A percentile compares a stretch with the other conserved stretches of the same genome.
Evolutionary conservation across 192 early-diverging fungal genomes (phyloP).

Genomic region (Rhizoclosmatium globosum): DNA sequence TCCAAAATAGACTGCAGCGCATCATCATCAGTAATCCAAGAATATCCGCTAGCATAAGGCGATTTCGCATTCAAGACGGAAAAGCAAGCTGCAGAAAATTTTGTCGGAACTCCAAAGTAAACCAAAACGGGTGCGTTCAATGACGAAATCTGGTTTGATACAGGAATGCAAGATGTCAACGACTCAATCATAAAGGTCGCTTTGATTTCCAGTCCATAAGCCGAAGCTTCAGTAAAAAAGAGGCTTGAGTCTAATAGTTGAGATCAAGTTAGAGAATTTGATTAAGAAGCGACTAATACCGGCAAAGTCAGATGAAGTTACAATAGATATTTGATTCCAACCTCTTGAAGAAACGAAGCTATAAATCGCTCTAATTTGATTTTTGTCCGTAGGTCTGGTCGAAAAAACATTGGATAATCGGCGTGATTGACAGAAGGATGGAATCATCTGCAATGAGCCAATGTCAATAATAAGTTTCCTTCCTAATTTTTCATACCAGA

Average conservation of each 20-base stretch:
- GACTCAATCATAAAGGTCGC: background rate
- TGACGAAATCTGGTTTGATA: background rate
- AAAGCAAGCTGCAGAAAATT: background rate
- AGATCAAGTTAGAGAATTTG: background rate
- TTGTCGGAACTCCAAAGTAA: constrained; percentile 2
- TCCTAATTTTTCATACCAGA: background rate
- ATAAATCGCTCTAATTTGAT: constrained; percentile 9
- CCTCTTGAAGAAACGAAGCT: background rate
- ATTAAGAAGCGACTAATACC: background rate
- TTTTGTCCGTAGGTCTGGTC: constrained; percentile 12
- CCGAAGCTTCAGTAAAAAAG: background rate
- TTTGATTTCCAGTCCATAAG: background rate
- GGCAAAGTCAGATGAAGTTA: constrained; percentile 14
- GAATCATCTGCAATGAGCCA: background rate
- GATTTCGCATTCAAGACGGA: background rate
- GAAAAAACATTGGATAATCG: constrained; percentile 29
- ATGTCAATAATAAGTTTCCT: background rate
- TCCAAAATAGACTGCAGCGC: background rate
- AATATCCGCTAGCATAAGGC: constrained; percentile 8
- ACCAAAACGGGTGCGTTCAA: background rate
- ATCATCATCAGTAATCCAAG: constrained; percentile 22
- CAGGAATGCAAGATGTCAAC: background rate
- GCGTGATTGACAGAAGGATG: background rate
- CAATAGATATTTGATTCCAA: background rate
- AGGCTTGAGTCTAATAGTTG: background rate